These are phyloP conservation scores for Knoxia roxburghii DNA, from an alignment of 257 asterid genomes.

Conservation along the genomic window DNA sequence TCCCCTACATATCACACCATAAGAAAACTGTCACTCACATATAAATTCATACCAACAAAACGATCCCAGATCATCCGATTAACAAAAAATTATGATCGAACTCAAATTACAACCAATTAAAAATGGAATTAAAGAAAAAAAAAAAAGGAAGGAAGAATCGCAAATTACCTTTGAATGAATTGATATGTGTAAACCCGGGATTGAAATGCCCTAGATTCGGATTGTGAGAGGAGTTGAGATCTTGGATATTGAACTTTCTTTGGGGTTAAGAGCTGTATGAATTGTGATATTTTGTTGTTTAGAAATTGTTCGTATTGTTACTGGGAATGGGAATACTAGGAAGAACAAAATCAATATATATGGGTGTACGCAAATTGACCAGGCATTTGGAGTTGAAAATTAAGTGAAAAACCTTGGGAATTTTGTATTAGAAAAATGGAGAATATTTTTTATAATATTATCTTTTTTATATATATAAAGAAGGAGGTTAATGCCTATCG, in stretches of 20 bases:
- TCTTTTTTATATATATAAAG: too few relatives aligned
- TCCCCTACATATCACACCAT: conserved; percentile 12
- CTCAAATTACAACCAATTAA: neutral
- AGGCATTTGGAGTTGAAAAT: too few relatives aligned
- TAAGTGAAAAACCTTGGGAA: too few relatives aligned
- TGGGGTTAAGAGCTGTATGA: neutral
- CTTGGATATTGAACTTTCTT: conserved; percentile 8
- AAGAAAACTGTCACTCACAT: neutral
- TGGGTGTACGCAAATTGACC: too few relatives aligned
- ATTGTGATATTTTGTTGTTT: neutral
- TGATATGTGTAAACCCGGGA: conserved; percentile 4
- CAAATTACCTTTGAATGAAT: neutral
- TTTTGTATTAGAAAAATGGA: too few relatives aligned
- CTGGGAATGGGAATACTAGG: neutral
- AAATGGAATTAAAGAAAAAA: too few relatives aligned
- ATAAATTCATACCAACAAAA: neutral
- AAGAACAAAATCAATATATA: too few relatives aligned
- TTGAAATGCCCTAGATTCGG: neutral
- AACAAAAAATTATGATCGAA: neutral
- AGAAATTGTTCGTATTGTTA: neutral
- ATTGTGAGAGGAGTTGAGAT: neutral
- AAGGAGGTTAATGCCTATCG: too few relatives aligned
- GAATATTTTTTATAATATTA: too few relatives aligned
- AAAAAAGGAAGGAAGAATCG: neutral
- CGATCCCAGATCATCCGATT: neutral